phyloP scores from a whole-genome alignment of 2,329 filamentous ascomycete species.

The Aspergillus proliferans region DNA sequence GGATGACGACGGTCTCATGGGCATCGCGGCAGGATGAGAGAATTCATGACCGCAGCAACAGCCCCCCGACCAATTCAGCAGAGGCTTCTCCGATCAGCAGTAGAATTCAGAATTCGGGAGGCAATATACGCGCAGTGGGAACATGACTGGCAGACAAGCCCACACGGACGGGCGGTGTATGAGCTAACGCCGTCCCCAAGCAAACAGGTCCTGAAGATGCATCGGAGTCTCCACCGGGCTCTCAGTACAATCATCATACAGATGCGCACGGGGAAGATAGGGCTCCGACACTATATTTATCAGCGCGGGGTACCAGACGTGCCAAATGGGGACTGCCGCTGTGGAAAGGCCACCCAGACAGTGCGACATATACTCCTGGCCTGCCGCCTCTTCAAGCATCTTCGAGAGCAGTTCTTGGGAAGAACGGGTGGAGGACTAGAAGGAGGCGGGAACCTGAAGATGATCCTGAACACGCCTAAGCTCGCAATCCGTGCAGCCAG shows the following conservation, averaged over 20 bases:
- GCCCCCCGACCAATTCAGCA: background rate
- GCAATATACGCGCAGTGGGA: background rate
- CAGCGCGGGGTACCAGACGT: conserved; percentile 4
- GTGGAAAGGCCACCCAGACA: conserved; percentile 5
- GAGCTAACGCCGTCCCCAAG: background rate
- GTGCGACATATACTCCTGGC: conserved; percentile 4
- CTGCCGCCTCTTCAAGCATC: conserved; percentile 1
- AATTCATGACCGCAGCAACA: background rate
- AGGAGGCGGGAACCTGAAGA: conserved; percentile 3
- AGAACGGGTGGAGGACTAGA: conserved; percentile 2
- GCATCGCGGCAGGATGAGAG: background rate
- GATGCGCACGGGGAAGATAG: conserved; percentile 9
- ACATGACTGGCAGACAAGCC: background rate
- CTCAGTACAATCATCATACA: background rate
- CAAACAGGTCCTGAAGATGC: background rate
- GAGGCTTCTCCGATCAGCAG: background rate
- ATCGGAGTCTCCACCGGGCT: background rate
- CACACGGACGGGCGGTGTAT: background rate
- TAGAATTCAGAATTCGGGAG: background rate
- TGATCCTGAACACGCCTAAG: conserved; percentile 5
- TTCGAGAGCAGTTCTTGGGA: conserved; percentile 4
- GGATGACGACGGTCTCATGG: background rate
- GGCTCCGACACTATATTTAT: conserved; percentile 6
- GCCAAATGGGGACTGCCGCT: conserved; percentile 5
- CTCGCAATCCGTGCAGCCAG: conserved; percentile 5